phyloP scores from a whole-genome alignment of 2,329 filamentous ascomycete species.

The Hypocrella siamensis region DNA sequence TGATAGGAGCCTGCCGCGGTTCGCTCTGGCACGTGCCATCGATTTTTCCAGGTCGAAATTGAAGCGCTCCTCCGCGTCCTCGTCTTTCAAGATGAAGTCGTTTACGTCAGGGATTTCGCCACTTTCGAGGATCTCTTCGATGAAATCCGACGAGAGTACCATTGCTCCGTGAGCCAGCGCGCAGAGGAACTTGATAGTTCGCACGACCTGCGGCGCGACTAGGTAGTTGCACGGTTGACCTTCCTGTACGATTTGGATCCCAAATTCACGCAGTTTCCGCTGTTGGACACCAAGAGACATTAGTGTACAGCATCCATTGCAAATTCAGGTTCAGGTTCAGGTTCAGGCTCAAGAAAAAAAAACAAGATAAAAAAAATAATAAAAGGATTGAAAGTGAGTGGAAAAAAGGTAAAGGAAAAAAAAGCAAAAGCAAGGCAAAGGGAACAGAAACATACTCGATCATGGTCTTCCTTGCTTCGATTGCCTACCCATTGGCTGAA shows the following conservation, averaged over 20 bases:
- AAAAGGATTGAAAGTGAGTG: not conserved
- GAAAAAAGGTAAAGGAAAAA: not conserved
- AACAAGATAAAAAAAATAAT: not conserved
- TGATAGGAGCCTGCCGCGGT: constrained; percentile 60
- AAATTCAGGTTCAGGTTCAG: too few species aligned
- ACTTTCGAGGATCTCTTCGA: constrained; percentile 60
- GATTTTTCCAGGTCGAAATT: constrained; percentile 54
- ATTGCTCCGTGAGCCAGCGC: constrained; percentile 68
- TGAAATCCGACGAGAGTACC: constrained; percentile 62
- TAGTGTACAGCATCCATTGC: constrained; percentile 3
- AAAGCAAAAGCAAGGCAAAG: not conserved
- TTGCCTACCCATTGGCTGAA: constrained; percentile 71
- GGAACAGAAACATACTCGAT: constrained; percentile 46
- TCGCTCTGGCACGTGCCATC: constrained; percentile 54
- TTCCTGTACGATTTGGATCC: constrained; percentile 67
- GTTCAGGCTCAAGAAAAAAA: not conserved
- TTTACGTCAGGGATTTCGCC: constrained; percentile 48
- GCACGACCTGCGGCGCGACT: constrained; percentile 71
- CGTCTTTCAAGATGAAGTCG: constrained; percentile 55
- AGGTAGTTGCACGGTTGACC: constrained; percentile 67
- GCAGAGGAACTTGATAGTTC: constrained; percentile 86
- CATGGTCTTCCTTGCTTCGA: constrained; percentile 57
- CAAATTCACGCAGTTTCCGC: constrained; percentile 69
- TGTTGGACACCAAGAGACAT: constrained; percentile 19
- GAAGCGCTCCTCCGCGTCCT: constrained; percentile 55